A percentile compares a stretch with the other conserved stretches of the same genome.
phyloP scores from a whole-genome alignment of 768 basidiomycete genomes.

The Trametes villosa region DNA sequence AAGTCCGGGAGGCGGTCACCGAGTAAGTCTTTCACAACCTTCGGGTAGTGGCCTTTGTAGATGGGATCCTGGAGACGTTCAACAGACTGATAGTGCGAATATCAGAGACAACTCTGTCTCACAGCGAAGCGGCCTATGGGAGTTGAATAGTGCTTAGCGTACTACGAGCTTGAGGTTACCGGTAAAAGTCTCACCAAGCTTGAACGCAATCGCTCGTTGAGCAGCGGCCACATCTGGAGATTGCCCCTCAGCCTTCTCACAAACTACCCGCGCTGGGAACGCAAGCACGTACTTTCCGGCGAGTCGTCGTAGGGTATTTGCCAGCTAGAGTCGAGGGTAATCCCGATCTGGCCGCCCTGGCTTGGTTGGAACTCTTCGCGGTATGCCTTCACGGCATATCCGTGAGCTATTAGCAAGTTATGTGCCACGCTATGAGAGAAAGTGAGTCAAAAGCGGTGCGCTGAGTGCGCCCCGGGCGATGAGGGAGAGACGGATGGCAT shows the following conservation, averaged over 20 bases:
- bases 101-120: neutral
- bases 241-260: neutral
- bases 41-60: constrained; percentile 73
- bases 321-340: constrained; percentile 82
- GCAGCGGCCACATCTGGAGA: constrained; percentile 44
- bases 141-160: neutral
- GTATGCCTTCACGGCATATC: constrained; percentile 67
- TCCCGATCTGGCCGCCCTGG: constrained; percentile 72
- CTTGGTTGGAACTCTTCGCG: constrained; percentile 65
- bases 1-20: constrained; percentile 62
- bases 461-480: too few relatives aligned
- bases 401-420: constrained; percentile 69
- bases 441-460: neutral
- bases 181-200: constrained; percentile 38
- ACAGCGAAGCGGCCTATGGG: constrained; percentile 24
- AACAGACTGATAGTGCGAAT: neutral
- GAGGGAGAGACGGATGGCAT: constrained; percentile 32
- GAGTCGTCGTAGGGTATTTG: constrained; percentile 70
- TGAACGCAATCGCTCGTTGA: constrained; percentile 46
- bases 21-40: constrained; percentile 57
- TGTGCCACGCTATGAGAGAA: constrained; percentile 60
- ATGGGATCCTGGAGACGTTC: constrained; percentile 55
- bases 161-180: neutral
- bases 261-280: neutral
- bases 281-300: constrained; percentile 59